Conservation (phyloP, 768 basidiomycete species). For the Coprinopsis sp. region DNA sequence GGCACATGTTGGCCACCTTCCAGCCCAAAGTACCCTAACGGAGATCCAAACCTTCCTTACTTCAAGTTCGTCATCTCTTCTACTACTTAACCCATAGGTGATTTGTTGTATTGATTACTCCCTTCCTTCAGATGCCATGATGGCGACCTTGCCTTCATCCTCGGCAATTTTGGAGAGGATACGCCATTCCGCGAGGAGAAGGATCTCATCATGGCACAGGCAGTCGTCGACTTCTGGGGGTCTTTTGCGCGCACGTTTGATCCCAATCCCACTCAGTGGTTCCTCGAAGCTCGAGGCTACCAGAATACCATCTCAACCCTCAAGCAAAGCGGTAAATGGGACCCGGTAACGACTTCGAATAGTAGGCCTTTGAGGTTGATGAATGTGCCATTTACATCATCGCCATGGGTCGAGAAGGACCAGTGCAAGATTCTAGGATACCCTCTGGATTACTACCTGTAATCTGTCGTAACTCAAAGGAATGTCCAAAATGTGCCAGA, state of each 20-base stretch:
- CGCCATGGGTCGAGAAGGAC: slow-evolving; percentile 27
- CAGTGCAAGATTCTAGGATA: slow-evolving; percentile 36
- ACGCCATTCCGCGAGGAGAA: slow-evolving; percentile 41
- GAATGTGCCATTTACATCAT: slow-evolving; percentile 28
- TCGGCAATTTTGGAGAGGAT: slow-evolving; percentile 34
- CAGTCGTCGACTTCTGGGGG: slow-evolving; percentile 41
- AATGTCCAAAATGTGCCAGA: no score
- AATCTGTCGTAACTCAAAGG: no score
- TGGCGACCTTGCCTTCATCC: slow-evolving; percentile 27
- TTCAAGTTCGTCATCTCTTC: slow-evolving; percentile 35
- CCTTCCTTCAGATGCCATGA: slow-evolving; percentile 23
- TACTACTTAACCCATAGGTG: no score
- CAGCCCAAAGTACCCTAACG: slow-evolving; percentile 37
- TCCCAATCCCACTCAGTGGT: slow-evolving; percentile 40
- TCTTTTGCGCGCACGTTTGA: slow-evolving; percentile 43
- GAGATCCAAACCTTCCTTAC: slow-evolving; percentile 43
- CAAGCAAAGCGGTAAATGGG: slow-evolving; percentile 28
- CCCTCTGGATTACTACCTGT: slow-evolving; percentile 1
- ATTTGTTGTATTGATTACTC: not conserved
- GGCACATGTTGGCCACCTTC: slow-evolving; percentile 41
- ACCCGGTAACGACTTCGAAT: slow-evolving; percentile 24
- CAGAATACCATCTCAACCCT: slow-evolving; percentile 27
- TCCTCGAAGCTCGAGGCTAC: slow-evolving; percentile 41
- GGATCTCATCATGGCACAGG: slow-evolving; percentile 42
- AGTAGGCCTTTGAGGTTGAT: slow-evolving; percentile 28